Conservation (phyloP, 169 alveolate genomes). For the Cryptosporidium muris region DNA sequence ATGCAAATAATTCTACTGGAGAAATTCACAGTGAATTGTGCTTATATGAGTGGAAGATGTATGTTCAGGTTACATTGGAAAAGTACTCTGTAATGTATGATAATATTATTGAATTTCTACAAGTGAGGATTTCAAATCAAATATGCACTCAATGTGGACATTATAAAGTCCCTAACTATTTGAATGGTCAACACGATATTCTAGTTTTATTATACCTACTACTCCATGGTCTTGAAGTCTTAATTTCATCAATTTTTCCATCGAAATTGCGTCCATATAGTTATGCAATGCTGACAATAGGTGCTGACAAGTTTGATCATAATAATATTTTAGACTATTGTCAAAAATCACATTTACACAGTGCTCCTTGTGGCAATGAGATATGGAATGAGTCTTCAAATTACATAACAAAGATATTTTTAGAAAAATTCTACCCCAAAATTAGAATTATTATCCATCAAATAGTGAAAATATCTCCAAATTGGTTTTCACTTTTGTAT, state of each 20-base stretch:
- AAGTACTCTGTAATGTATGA: constrained; percentile 17
- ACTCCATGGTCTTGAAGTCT: constrained; percentile 39
- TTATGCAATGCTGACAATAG: constrained; percentile 35
- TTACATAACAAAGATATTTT: constrained; percentile 18
- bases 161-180: background rate
- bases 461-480: constrained; percentile 14
- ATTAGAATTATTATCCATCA: constrained; percentile 14
- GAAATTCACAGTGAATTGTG: background rate
- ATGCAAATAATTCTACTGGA: background rate
- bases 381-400: constrained; percentile 8
- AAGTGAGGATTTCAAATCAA: background rate
- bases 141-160: background rate
- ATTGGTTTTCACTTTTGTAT: constrained; percentile 27
- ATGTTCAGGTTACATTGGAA: constrained; percentile 6
- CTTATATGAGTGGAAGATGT: constrained; percentile 22
- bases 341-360: background rate
- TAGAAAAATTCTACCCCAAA: constrained; percentile 12
- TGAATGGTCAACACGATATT: background rate
- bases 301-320: constrained; percentile 57
- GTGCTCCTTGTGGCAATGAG: background rate
- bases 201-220: constrained; percentile 30
- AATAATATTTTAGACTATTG: constrained; percentile 39
- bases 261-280: constrained; percentile 52
- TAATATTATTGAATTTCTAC: background rate
- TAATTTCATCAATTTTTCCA: constrained; percentile 49